Evolutionary conservation across 1,284 basidiomycete genomes (phyloP), one percentile per base, ranked within the genome.

Genomic region (Ceratobasidium sp.): DNA sequence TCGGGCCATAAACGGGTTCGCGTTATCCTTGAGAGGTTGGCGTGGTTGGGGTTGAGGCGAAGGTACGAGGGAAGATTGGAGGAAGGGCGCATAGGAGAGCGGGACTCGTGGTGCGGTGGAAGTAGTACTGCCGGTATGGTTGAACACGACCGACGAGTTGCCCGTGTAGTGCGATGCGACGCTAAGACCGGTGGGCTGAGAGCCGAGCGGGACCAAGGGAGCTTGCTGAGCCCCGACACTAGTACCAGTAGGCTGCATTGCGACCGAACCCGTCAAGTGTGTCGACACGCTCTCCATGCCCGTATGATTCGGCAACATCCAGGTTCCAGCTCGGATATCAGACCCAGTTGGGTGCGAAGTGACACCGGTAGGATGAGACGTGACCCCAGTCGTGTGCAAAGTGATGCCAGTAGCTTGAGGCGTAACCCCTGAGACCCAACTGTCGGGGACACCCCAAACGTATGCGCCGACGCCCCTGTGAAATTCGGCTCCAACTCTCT

Each of bases 81-180:
- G 60, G 49, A 64, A 64, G 32, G 60, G 49, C 2, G 60, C 60
- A 20, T 64, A 64, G 20, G 60, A 35, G 17, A 64, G 60, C 1
- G 60, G 60, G 20, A 47, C 60, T 8, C 60, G 60, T 17, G 60
- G 60, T 13, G 60, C 25, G 13, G 49, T 29, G 15, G 60, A 52
- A 34, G 40, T 40, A 17, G 38, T 15, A 7, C 10, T 12, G 6
- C 45, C 45, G 7, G 45, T 47, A 47, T 47, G 45, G 20, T 47
- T 8, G 20, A 47, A 47, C 7, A 47, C n/a, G 45, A 47, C 45
- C 7, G 45, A 47, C 20, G 45, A 47, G 20, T 47, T 67, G 10
- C 64, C 50, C 22, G 64, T 67, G 22, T 54, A 55, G 29, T 67
- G 64, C 3, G 64, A 67, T 27, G 64, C 43, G 22, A 67, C 49